Percentiles rank a stretch among this genome's conserved stretches.
Conservation (phyloP, 768 basidiomycete genomes). For the Collybia nuda region DNA sequence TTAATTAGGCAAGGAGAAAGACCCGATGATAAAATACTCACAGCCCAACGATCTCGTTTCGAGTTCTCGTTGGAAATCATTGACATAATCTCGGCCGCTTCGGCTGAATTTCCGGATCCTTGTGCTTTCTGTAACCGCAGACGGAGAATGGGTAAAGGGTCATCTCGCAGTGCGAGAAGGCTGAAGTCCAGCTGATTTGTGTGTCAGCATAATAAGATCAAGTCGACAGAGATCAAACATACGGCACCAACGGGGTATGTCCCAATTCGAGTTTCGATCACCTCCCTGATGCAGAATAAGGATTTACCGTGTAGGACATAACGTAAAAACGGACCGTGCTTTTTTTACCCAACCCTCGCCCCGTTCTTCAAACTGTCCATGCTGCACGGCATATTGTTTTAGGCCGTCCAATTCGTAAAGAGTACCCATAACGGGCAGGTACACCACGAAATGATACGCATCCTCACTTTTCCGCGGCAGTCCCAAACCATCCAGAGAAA, state of each 20-base stretch:
- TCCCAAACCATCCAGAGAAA: slow-evolving; percentile 83
- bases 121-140: slow-evolving; percentile 52
- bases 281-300: slow-evolving; percentile 49
- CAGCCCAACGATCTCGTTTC: slow-evolving; percentile 81
- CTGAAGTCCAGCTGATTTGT: slow-evolving; percentile 80
- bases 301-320: slow-evolving; percentile 15
- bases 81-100: slow-evolving; percentile 52
- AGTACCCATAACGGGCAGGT: slow-evolving; percentile 79
- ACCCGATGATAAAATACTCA: slow-evolving; percentile 38
- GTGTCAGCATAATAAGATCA: slow-evolving; percentile 3
- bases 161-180: slow-evolving; percentile 82
- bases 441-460: slow-evolving; percentile 97
- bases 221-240: slow-evolving; percentile 26
- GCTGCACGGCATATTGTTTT: slow-evolving; percentile 74
- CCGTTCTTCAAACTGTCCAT: slow-evolving; percentile 66
- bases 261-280: slow-evolving; percentile 84
- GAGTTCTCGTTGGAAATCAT: slow-evolving; percentile 66
- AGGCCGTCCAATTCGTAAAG: slow-evolving; percentile 95
- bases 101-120: slow-evolving; percentile 35
- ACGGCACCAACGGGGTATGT: slow-evolving; percentile 91
- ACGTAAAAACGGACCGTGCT: slow-evolving; percentile 57
- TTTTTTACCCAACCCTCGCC: slow-evolving; percentile 83
- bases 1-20: background rate
- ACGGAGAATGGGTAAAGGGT: slow-evolving; percentile 72
- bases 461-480: slow-evolving; percentile 69